Conservation (phyloP, 495 filamentous ascomycete genomes). For the Letharia columbiana region DNA sequence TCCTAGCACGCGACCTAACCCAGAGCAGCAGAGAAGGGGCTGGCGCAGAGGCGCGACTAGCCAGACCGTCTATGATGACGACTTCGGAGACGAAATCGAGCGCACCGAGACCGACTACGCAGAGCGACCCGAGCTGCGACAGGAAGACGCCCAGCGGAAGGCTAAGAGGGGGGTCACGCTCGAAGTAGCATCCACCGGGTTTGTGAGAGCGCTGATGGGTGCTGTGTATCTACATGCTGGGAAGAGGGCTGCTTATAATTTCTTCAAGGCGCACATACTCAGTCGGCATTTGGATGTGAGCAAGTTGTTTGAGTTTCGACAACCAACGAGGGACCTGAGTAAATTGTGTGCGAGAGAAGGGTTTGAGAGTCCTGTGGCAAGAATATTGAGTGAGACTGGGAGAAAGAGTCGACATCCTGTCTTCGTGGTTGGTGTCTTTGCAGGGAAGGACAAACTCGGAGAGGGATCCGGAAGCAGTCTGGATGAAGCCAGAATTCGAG, state of each 20-base stretch:
- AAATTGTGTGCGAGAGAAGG: conserved; percentile 77
- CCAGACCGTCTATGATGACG: conserved; percentile 66
- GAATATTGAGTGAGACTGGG: conserved; percentile 82
- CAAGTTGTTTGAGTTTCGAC: conserved; percentile 69
- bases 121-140: conserved; percentile 9
- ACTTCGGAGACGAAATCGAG: conserved; percentile 58
- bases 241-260: conserved; percentile 59
- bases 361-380: conserved; percentile 79
- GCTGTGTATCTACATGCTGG: conserved; percentile 75
- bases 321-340: conserved; percentile 71
- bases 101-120: conserved; percentile 17
- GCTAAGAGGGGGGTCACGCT: conserved; percentile 32
- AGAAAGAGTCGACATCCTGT: conserved; percentile 73
- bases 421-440: conserved; percentile 90
- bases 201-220: conserved; percentile 73
- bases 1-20: conserved; percentile 23
- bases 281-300: conserved; percentile 68
- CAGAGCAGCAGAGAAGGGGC: conserved; percentile 27
- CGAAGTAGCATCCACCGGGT: conserved; percentile 50
- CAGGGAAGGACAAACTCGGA: conserved; percentile 77
- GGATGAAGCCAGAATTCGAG: conserved; percentile 64
- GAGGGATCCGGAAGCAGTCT: conserved; percentile 72
- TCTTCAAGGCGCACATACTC: conserved; percentile 75
- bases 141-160: conserved; percentile 28
- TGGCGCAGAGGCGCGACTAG: conserved; percentile 66